Base-by-base conservation (phyloP, 2,329 filamentous ascomycete genomes). In the Orbilia oligospora region DNA sequence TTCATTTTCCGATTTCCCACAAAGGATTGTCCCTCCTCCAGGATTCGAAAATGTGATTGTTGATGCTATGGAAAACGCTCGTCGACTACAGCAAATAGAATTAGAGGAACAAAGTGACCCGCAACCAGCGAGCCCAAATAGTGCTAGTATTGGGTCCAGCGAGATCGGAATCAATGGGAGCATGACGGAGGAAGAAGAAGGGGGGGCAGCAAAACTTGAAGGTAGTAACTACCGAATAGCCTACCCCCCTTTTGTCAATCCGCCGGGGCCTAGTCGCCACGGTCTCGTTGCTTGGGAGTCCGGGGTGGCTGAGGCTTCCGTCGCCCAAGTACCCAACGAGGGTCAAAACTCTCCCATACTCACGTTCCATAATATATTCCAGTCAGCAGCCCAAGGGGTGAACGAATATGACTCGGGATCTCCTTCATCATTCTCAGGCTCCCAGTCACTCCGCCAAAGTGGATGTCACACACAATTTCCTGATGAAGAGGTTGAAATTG, bases 401-500 rank as follows among this genome's bases (percentile, higher is more conserved):
- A 86, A 85, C 64, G 84, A 84, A 44, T 81, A 82, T 49, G 77
- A 81, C 22, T 79, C 83, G 79, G 82, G 81, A 65, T 84, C 83
- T 10, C 81, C 81, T 18, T 83, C 82, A n/a, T 80, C 82, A n/a
- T 82, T 83, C 36, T 82, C 83, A 36, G 80, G 84, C 0, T 83
- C 83, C 56, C 61, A 72, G 30, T 83, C 83, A 9, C 82, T 82
- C 9, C 80, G 79, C 41, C 38, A 67, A 14, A 82, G 83, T 51
- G 81, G 24, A 22, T 68, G 83, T 14, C 33, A 84, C 24, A 82
- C 84, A 55, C 86, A 89, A 61, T 86, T 87, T 67, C 86, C 87
- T 68, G 86, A 86, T 56, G 89, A 89, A 70, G 87, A 88, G 81
- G 89, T 91, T 76, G 89, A 91, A 80, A 89, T 90, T 76, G 90